Base-by-base conservation (phyloP, 2,329 filamentous ascomycete species). In the Fusarium robinianum region DNA sequence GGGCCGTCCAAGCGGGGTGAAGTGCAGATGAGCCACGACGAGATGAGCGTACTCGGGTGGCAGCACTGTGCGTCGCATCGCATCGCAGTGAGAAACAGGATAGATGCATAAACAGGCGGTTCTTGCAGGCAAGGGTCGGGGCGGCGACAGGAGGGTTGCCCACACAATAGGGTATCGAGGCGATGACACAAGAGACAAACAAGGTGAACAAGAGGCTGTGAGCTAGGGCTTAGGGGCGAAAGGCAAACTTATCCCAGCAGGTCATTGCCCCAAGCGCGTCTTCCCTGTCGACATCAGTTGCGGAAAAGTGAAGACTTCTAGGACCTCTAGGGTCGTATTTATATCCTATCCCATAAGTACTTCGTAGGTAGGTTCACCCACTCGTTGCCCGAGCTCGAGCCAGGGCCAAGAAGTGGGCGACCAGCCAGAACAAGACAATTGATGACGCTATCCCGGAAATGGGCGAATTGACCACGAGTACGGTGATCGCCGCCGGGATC, bases 201-300 rank as follows among this genome's bases (percentile, higher is more conserved):
- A 24, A 49, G 24, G 32, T 12, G 27, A 23, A 26, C 22, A 24
- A 24, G 29, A 27, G 30, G 22, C 29, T 17, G 17, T 33, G 17
- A 29, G 10, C 30, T 15, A 8, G n/a, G n/a, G n/a, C n/a, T n/a
- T n/a, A n/a, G n/a, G n/a, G n/a, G n/a, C n/a, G n/a, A 32, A 41
- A 32, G 14, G 16, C 35, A 22, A 26, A 36, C 19, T 9, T 23
- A 19, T 22, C 33, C 35, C 15, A 23, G 16, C 27, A 38, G 29
- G 35, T 24, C 24, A 34, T 22, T 25, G 32, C 21, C 21, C 23
- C 30, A 12, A 24, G 15, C 23, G 24, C 26, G 41, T 46, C 27
- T 41, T 44, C 23, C 37, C 43, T 41, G 46, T 27, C 49, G 41
- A 41, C 41, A 48, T 42, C 47, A 43, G 43, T 38, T 30, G 49